Evolutionary conservation across 306 rosid species (phyloP), one percentile per base, ranked within the genome.

Genomic region (Delonix regia): DNA sequence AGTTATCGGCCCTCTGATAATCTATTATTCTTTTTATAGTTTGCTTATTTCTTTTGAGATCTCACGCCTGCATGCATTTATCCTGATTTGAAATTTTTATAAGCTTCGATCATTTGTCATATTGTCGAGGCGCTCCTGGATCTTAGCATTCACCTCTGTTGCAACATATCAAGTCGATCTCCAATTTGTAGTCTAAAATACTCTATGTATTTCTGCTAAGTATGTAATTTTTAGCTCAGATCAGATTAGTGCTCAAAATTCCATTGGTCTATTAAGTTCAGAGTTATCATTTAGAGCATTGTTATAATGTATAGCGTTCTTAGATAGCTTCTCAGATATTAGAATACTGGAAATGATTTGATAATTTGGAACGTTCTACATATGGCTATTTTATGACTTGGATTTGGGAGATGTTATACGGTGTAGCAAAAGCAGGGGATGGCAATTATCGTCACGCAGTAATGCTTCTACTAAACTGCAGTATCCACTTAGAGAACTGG

Each of bases 91-190:
- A 28, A 60, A 48, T 52, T 57, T 18, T 53, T 38, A 10, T 4
- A 66, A 59, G 64, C 55, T 79, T 49, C 22, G 70, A 34, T 66
- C 47, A 69, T 34, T 64, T 48, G 25, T 15, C 11, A 8, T 69
- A 5, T 36, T 48, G 45, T 42, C 47, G 39, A 59, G 57, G 47
- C 19, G 56, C 52, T 49, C 16, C 73, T 66, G 41, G 90, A 84
- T 88, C 89, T 78, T 69, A 42, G 60, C 33, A 30, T 73, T 53
- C 63, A 22, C 36, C 36, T 67, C 21, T 52, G 69, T 76, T 14
- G 44, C 78, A 68, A 65, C 64, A 25, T 78, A 67, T 78, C 73
- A 75, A 75, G 83, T 77, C 16, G 74, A 83, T 83, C 74, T 44
- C 16, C 48, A 24, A 12, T 25, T 57, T 47, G 7, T 66, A 70